Evolutionary conservation across 2,329 filamentous ascomycete species (phyloP).

Genomic region (Beauveria bassiana): DNA sequence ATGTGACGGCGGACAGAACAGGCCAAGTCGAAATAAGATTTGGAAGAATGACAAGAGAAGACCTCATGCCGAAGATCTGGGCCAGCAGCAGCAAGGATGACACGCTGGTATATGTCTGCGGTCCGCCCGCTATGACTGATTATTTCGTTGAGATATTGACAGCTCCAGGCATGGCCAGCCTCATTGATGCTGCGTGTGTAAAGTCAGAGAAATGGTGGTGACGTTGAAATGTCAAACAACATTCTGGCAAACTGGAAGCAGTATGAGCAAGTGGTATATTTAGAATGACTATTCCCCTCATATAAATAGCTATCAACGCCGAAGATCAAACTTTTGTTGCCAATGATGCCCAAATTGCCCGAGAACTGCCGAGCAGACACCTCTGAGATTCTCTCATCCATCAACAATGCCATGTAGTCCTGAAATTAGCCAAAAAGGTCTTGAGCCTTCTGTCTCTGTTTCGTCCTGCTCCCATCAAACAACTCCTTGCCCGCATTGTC

Average conservation of each 20-base stretch:
- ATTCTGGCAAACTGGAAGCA: background rate
- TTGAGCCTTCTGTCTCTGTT: slow-evolving; percentile 58
- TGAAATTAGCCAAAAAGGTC: slow-evolving; percentile 50
- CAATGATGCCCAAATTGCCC: background rate
- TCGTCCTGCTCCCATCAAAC: slow-evolving; percentile 49
- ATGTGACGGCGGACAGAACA: background rate
- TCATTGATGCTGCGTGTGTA: slow-evolving; percentile 39
- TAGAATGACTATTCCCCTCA: background rate
- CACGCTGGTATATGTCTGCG: slow-evolving; percentile 59
- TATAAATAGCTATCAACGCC: background rate
- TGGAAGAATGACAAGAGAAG: slow-evolving; percentile 35
- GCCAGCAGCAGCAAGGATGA: slow-evolving; percentile 21
- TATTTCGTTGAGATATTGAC: slow-evolving; percentile 46
- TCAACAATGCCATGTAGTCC: background rate
- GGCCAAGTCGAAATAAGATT: slow-evolving; percentile 16
- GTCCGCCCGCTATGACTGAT: slow-evolving; percentile 62
- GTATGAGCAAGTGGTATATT: slow-evolving; percentile 1
- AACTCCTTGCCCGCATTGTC: slow-evolving; percentile 58
- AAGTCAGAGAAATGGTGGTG: slow-evolving; percentile 60
- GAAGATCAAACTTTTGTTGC: background rate
- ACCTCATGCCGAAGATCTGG: slow-evolving; percentile 34
- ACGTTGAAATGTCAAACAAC: background rate
- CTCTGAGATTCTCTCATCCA: background rate
- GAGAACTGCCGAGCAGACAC: background rate
- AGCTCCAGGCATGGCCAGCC: slow-evolving; percentile 21